Conservation (phyloP, 371 early-diverging fungal species). For the Massospora cicadina region DNA sequence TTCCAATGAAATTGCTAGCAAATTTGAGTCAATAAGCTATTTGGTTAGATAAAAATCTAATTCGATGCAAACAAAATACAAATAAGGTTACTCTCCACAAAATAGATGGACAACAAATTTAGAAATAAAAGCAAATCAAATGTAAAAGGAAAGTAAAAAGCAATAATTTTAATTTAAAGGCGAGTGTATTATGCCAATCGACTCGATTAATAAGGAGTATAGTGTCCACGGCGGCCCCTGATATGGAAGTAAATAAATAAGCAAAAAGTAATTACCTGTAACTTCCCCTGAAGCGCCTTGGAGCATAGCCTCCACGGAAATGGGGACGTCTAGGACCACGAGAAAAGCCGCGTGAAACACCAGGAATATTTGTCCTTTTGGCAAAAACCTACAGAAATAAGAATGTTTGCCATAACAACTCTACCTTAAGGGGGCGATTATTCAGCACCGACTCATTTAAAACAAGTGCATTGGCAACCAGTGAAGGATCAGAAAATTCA, state of each 20-base stretch:
- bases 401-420: neutral
- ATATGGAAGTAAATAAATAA: neutral
- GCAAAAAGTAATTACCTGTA: neutral
- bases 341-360: conserved; percentile 20
- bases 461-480: conserved; percentile 71
- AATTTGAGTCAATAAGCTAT: too few relatives aligned
- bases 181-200: too few relatives aligned
- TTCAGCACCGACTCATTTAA: conserved; percentile 80
- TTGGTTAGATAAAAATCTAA: too few relatives aligned
- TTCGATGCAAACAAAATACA: too few relatives aligned
- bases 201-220: neutral
- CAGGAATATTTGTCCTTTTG: conserved; percentile 94
- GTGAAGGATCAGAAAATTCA: conserved; percentile 78
- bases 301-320: neutral
- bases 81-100: too few relatives aligned
- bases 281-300: neutral
- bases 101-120: too few relatives aligned
- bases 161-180: too few relatives aligned
- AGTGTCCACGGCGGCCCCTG: neutral
- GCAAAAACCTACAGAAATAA: conserved; percentile 35
- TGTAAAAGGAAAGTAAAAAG: too few relatives aligned
- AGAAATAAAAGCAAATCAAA: too few relatives aligned
- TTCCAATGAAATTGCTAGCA: too few relatives aligned
- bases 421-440: conserved; percentile 69
- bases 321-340: conserved; percentile 1